These are phyloP conservation scores for Collariella sp. DNA, from an alignment of 495 filamentous ascomycete genomes.

Conservation along the genomic window DNA sequence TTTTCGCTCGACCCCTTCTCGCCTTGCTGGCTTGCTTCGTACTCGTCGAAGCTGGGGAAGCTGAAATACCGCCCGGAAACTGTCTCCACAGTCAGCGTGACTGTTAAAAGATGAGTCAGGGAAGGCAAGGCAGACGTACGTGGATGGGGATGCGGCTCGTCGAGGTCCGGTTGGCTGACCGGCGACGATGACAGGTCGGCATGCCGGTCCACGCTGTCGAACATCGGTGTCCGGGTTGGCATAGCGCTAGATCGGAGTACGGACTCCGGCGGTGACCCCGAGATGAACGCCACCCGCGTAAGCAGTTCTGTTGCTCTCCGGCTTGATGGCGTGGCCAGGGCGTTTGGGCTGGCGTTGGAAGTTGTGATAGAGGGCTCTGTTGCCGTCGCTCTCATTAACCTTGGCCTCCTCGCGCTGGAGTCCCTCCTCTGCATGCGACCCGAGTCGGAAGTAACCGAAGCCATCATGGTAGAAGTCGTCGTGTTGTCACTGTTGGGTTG, in stretches of 20 bases:
- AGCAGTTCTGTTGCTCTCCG: constrained; percentile 45
- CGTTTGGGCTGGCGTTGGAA: constrained; percentile 42
- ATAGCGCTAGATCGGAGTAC: constrained; percentile 28
- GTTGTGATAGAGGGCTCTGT: constrained; percentile 49
- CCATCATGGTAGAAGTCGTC: constrained; percentile 25
- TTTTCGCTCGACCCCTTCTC: constrained; percentile 23
- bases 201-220: constrained; percentile 26
- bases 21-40: constrained; percentile 34
- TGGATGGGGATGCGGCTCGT: constrained; percentile 18
- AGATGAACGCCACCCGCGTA: constrained; percentile 43
- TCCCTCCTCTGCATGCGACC: constrained; percentile 29
- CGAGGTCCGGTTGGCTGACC: constrained; percentile 25
- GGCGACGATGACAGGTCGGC: constrained; percentile 24
- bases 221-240: constrained; percentile 30
- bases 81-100: constrained; percentile 17
- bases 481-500: constrained; percentile 7
- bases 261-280: constrained; percentile 29
- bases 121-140: constrained; percentile 16
- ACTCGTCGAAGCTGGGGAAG: constrained; percentile 50
- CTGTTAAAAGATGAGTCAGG: background rate
- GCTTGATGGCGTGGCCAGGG: constrained; percentile 38
- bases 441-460: constrained; percentile 21
- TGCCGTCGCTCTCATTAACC: constrained; percentile 42
- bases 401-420: constrained; percentile 37
- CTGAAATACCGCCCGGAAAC: constrained; percentile 44